Evolutionary conservation across 2,329 filamentous ascomycete species (phyloP), one percentile per base, ranked within the genome.

Genomic region (Hortaea werneckii): DNA sequence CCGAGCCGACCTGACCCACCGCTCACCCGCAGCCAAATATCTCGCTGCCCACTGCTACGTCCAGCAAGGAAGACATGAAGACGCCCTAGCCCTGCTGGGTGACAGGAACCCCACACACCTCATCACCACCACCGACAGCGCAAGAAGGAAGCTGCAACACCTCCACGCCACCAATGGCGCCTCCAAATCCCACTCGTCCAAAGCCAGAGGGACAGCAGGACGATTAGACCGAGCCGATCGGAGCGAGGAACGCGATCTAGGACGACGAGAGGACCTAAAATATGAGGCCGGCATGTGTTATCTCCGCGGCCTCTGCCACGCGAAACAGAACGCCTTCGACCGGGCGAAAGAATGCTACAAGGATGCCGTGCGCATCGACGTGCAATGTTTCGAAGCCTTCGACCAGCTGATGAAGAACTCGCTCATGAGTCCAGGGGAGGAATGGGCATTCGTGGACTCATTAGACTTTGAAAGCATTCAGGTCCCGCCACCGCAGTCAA

Each of bases 271-370:
- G 37, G 87, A 84, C 61, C 74, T 94, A 48, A 83, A 87, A 49
- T 94, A 92, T 58, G 90, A 98, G 68, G 92, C 92, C 0, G 87
- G 85, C 60, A 98, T 98, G 89, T 98, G 92, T 69, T 95, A 94
- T 64, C 71, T 98, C 43, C 77, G 92, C 26, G 92, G 92, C 5
- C 77, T 95, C 42, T 96, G 94, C 72, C 95, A 88, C 63, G 89
- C 92, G 5, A 95, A 95, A 67, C 87, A 95, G 65, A 98, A 96
- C 65, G 86, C 90, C 27, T 96, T 96, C 58, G 92, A 98, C 64
- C 82, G 88, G 30, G 92, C 92, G 43, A 95, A 95, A 65, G 89
- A 96, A 59, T 96, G 92, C 69, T 98, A 96, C 75, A 96, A 95
- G 70, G 87, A 94, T 58, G 92, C 92, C 1, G 88, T 96, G 40